Conservation (phyloP, 345 rosid species). For the Excoecaria cochinchinensis region DNA sequence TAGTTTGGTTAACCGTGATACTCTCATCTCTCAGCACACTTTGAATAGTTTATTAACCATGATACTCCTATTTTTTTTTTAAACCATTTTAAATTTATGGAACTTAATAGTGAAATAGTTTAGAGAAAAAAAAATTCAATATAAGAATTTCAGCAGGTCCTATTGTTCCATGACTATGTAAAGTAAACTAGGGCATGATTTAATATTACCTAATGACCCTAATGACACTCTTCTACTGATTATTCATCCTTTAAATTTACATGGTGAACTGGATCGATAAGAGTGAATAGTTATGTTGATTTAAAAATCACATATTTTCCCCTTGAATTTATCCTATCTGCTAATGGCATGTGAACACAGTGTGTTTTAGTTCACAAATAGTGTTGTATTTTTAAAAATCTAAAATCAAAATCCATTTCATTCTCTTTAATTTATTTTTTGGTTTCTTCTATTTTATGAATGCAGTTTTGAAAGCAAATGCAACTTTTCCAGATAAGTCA, state of each 20-base stretch:
- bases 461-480: conserved; percentile 84
- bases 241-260: background rate
- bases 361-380: background rate
- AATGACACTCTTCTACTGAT: background rate
- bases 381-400: background rate
- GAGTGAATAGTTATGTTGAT: background rate
- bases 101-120: too few species aligned
- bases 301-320: background rate
- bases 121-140: too few species aligned
- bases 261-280: background rate
- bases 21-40: too few species aligned
- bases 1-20: too few species aligned
- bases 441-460: background rate
- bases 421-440: background rate
- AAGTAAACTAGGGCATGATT: background rate
- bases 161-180: background rate
- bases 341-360: background rate
- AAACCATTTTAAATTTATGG: too few species aligned
- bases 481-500: conserved; percentile 67
- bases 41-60: too few species aligned
- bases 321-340: background rate
- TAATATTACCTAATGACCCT: background rate
- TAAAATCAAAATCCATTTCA: background rate
- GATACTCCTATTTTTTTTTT: too few species aligned
- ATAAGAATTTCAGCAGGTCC: too few species aligned